Evolutionary conservation across 805 yeast genomes (phyloP).

Genomic region (Barnettozyma botsteinii): DNA sequence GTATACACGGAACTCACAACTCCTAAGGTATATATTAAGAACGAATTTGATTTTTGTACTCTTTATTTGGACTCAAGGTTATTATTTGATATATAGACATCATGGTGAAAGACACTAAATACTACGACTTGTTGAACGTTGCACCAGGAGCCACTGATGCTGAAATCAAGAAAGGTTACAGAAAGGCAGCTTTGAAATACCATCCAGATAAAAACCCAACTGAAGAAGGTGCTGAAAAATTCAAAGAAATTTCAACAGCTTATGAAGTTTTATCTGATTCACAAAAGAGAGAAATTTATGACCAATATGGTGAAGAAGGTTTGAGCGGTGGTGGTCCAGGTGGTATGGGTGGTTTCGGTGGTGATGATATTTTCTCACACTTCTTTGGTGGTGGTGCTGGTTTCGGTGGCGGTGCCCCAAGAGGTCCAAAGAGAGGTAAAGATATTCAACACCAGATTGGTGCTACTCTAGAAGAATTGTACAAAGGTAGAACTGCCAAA

Average conservation of each 20-base stretch:
- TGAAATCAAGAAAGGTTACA: constrained; percentile 77
- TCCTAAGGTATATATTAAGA: too few species aligned
- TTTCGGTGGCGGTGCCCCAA: constrained; percentile 58
- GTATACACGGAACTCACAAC: background rate
- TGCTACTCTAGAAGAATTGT: constrained; percentile 88
- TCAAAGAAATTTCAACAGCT: constrained; percentile 85
- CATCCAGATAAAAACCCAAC: constrained; percentile 82
- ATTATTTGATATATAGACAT: constrained; percentile 9
- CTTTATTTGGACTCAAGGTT: background rate
- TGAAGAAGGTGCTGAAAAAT: constrained; percentile 92
- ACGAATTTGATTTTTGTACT: background rate
- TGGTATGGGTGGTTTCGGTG: constrained; percentile 63
- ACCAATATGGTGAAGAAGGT: constrained; percentile 91
- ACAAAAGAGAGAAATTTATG: constrained; percentile 85
- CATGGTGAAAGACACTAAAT: constrained; percentile 79
- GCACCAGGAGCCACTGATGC: constrained; percentile 60
- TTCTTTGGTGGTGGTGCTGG: constrained; percentile 69
- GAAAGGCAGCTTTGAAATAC: constrained; percentile 72
- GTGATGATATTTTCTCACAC: constrained; percentile 72
- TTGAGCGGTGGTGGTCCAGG: constrained; percentile 67
- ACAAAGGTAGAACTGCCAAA: constrained; percentile 90
- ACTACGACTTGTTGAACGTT: constrained; percentile 70
- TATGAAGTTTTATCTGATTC: constrained; percentile 84
- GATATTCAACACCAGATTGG: constrained; percentile 86
- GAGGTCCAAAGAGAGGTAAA: constrained; percentile 84